Evolutionary conservation across 2,329 filamentous ascomycete genomes (phyloP).

Genomic region (Anisogramma anomala): DNA sequence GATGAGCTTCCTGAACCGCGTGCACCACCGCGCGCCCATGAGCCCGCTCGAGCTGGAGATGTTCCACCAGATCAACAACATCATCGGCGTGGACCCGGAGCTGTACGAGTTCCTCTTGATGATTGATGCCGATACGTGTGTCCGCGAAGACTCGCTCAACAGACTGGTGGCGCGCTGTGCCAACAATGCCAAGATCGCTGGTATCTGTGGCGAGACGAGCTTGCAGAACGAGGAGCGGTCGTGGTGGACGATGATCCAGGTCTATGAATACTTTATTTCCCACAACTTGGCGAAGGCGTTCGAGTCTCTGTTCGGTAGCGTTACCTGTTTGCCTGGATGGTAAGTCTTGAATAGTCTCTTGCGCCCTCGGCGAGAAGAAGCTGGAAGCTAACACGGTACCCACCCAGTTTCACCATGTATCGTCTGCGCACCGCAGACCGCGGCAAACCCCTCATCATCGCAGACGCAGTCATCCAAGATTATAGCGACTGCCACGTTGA

Average conservation of each 20-base stretch:
- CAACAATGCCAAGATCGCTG: constrained; percentile 90
- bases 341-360: constrained; percentile 38
- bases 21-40: constrained; percentile 90
- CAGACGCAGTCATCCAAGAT: constrained; percentile 74
- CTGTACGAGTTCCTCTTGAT: constrained; percentile 95
- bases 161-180: constrained; percentile 84
- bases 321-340: constrained; percentile 98
- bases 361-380: not conserved
- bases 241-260: constrained; percentile 99
- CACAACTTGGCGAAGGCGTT: constrained; percentile 96
- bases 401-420: constrained; percentile 90
- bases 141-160: constrained; percentile 84
- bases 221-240: constrained; percentile 88
- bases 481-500: constrained; percentile 85
- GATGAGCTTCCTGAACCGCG: constrained; percentile 95
- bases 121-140: constrained; percentile 95
- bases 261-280: constrained; percentile 99
- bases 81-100: constrained; percentile 95
- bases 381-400: constrained; percentile 27
- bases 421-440: constrained; percentile 87
- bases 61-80: constrained; percentile 98
- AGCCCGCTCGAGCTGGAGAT: constrained; percentile 92
- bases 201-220: constrained; percentile 94
- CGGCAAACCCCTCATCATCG: constrained; percentile 87
- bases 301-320: constrained; percentile 92